Evolutionary conservation across 108 stramenopile species (phyloP).

Genomic region (Seminavis robusta): DNA sequence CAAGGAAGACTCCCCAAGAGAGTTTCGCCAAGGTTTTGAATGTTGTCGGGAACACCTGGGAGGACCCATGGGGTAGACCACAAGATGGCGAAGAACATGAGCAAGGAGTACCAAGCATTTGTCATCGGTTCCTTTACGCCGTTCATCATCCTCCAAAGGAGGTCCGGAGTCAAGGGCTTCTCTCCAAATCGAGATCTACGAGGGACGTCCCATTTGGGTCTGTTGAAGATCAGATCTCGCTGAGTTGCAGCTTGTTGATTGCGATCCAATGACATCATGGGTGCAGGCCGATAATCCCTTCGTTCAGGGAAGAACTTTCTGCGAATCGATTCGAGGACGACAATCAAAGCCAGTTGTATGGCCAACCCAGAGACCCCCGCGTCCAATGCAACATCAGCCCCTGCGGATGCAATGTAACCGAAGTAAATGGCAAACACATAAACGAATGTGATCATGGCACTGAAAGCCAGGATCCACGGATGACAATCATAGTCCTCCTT

Average conservation of each 20-base stretch:
- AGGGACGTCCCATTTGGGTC: conserved; percentile 25
- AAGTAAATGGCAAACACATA: neutral
- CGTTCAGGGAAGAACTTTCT: neutral
- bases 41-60: neutral
- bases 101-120: neutral
- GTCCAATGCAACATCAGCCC: conserved; percentile 1
- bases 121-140: conserved; percentile 14
- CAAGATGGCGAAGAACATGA: conserved; percentile 9
- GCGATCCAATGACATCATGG: too few species aligned
- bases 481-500: neutral
- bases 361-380: conserved; percentile 1
- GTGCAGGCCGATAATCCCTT: too few species aligned
- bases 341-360: neutral
- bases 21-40: neutral
- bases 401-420: neutral
- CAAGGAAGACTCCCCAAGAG: neutral
- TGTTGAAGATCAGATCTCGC: conserved; percentile 3
- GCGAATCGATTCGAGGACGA: neutral
- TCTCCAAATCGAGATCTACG: conserved; percentile 13
- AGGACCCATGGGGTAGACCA: neutral
- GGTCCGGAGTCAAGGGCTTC: conserved; percentile 2
- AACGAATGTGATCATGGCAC: neutral
- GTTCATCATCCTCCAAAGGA: conserved; percentile 13
- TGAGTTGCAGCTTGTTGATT: too few species aligned
- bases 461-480: conserved; percentile 1